These are phyloP conservation scores for Calocera cornea DNA, from an alignment of 768 basidiomycete genomes.

Conservation along the genomic window DNA sequence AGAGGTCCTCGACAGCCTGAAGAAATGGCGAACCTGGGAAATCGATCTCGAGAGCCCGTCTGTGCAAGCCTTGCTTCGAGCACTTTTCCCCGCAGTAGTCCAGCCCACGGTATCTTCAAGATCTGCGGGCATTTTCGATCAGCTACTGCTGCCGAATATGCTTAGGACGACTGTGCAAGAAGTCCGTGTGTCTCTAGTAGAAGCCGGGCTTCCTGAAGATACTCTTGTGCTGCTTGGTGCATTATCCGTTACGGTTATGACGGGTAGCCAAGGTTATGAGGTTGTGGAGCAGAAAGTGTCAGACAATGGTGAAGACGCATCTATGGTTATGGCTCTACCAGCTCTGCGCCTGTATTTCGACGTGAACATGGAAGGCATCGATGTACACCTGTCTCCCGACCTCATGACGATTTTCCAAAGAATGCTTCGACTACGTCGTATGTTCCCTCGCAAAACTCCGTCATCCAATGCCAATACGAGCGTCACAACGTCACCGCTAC, in stretches of 20 bases:
- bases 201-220: not conserved
- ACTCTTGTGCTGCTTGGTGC: not conserved
- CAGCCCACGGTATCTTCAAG: not conserved
- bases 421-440: not conserved
- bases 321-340: not conserved
- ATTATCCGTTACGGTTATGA: not conserved
- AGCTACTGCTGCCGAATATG: not conserved
- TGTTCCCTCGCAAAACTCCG: not conserved
- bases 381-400: not conserved
- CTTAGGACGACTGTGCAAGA: not conserved
- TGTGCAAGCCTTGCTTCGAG: not conserved
- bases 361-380: not conserved
- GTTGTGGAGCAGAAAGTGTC: not conserved
- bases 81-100: not conserved
- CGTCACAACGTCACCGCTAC: not conserved
- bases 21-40: slow-evolving; percentile 9
- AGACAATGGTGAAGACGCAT: not conserved
- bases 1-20: not conserved
- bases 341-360: not conserved
- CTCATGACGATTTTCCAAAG: not conserved
- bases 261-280: not conserved
- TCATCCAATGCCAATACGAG: not conserved
- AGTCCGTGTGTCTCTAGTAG: not conserved
- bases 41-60: not conserved
- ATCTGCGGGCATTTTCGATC: not conserved